phyloP scores from a whole-genome alignment of 2,329 filamentous ascomycete genomes.

The Phyllosticta citribraziliensis region DNA sequence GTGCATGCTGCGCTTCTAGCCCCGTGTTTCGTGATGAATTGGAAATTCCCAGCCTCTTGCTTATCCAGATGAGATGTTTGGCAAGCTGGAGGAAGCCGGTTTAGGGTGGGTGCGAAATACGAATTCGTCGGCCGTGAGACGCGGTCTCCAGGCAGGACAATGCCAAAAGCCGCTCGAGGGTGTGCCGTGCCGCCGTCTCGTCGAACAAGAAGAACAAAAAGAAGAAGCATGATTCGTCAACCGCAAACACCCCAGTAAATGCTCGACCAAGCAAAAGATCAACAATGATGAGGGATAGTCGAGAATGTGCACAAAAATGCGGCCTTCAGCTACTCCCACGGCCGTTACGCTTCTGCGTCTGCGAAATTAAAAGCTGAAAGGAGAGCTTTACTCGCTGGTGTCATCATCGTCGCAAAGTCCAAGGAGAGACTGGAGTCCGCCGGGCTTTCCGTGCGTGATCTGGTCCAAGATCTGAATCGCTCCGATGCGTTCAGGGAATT shows the following conservation, averaged over 20 bases:
- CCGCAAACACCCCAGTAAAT: background rate
- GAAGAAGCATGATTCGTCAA: background rate
- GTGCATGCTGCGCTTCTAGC: background rate
- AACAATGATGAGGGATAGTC: background rate
- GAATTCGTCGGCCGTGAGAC: no score
- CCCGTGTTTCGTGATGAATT: no score
- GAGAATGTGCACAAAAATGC: background rate
- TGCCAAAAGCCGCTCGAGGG: no score
- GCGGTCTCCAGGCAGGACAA: no score
- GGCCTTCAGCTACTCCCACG: background rate
- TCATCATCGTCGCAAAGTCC: background rate
- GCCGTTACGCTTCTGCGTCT: background rate
- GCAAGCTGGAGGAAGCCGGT: background rate
- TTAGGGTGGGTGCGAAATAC: background rate
- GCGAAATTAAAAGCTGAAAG: background rate
- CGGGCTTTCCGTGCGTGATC: slow-evolving; percentile 17
- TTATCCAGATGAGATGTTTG: background rate
- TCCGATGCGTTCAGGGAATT: slow-evolving; percentile 28
- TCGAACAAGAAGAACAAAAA: background rate
- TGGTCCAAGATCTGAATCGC: slow-evolving; percentile 20
- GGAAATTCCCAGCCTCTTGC: no score
- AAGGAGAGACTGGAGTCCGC: slow-evolving; percentile 11
- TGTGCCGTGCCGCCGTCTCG: background rate
- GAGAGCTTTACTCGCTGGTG: background rate
- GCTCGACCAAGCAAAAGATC: background rate